Percentiles rank a stretch among this genome's conserved stretches.
Evolutionary conservation across 352 stramenopile genomes (phyloP).

Genomic region (Thraustochytrium striatum): DNA sequence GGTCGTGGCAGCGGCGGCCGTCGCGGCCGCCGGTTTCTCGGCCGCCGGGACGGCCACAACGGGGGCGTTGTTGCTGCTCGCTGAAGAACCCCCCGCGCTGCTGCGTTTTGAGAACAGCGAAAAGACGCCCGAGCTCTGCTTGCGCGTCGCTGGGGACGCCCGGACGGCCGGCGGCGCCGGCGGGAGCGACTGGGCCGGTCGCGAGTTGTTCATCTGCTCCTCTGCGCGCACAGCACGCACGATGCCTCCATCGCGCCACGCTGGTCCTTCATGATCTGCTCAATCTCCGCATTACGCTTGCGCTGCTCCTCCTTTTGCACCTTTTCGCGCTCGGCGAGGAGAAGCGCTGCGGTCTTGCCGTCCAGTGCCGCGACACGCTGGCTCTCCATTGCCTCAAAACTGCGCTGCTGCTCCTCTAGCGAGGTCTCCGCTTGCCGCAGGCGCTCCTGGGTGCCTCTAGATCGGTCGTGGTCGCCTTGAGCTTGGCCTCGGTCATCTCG

Average conservation of each 20-base stretch:
- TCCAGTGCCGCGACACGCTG: conserved; percentile 24
- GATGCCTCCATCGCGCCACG: conserved; percentile 32
- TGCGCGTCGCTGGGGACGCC: not conserved
- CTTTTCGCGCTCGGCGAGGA: conserved; percentile 25
- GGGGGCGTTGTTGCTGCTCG: not conserved
- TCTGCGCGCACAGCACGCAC: conserved; percentile 26
- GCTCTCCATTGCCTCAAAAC: conserved; percentile 8
- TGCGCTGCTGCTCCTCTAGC: not conserved
- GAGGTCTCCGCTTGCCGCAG: conserved; percentile 3
- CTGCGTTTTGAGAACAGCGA: not conserved
- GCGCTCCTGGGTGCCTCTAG: not conserved
- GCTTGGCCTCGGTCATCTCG: not conserved
- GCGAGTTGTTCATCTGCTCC: conserved; percentile 33
- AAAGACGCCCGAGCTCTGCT: not conserved
- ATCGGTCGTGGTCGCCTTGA: not conserved
- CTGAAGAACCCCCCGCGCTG: not conserved
- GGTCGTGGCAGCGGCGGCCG: no score
- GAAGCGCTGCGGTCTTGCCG: conserved; percentile 19
- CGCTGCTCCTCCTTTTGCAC: conserved; percentile 17
- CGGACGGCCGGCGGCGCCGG: not conserved
- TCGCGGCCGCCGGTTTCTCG: no score
- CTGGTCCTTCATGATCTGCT: conserved; percentile 38
- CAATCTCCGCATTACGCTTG: conserved; percentile 26
- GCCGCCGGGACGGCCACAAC: no score
- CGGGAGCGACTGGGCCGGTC: not conserved